Evolutionary conservation across 306 rosid species (phyloP), one percentile per base, ranked within the genome.

Genomic region (Medicago lupulina): DNA sequence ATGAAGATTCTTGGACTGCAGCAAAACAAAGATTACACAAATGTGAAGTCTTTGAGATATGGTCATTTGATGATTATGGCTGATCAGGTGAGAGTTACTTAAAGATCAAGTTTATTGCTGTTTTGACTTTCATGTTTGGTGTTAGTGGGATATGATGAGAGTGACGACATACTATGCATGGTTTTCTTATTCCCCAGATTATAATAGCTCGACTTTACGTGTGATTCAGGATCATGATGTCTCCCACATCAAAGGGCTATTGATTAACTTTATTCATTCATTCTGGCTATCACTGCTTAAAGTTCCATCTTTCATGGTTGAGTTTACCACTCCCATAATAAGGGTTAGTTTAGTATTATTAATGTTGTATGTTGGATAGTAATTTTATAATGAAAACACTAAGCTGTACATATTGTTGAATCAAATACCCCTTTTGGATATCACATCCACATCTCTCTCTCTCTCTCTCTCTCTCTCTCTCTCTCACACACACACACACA

Each of bases 41-140:
- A 4, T 23, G 83, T 84, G 18, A 90, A 86, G 80, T 85, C 98
- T 53, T 67, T 94, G 77, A 91, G 98, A 94, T 94, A 94, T 58
- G 98, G 98, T 15, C 97, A 92, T 80, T 78, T 94, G 81, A 94
- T 94, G 98, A 94, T 94, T 34, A 94, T 94, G 98, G 89, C 97
- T 21, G 98, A 94, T 90, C 98, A 92, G 97, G 98, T 91, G 44
- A 76, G 66, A 36, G 80, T 78, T 47, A 57, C 63, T 55, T 58
- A 21, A 58, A 58, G 63, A 23, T 21, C 38, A 58, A 10, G n/a
- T 21, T 10, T 21, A 58, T 11, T 21, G 12, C 12, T 12, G 34
- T 21, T 9, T 18, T 54, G 60, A 18, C 50, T 54, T 54, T 18
- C 17, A 6, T 15, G 38, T 53, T 41, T 31, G 67, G 10, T 68